Percentiles rank a stretch among this genome's conserved stretches.
Conservation (phyloP, 129 eudicot species). For the Calendula officinalis region DNA sequence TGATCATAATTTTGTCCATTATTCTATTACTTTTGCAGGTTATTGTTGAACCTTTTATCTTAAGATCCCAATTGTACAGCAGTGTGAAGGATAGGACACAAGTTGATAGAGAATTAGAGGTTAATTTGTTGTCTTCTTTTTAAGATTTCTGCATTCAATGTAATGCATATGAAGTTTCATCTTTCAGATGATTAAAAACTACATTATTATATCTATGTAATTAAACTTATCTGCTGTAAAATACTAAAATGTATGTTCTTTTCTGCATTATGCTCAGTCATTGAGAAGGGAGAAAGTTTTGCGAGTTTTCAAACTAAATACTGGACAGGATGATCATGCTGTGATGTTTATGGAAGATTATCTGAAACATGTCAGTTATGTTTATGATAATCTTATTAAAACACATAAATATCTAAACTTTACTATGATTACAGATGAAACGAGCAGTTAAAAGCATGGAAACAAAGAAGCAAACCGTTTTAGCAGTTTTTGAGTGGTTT, state of each 20-base stretch:
- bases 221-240: too few species aligned
- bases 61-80: slow-evolving; percentile 86
- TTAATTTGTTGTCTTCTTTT: slow-evolving; percentile 25
- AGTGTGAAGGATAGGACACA: slow-evolving; percentile 90
- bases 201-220: too few species aligned
- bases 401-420: not conserved
- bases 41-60: slow-evolving; percentile 66
- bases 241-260: too few species aligned
- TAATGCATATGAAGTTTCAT: not conserved
- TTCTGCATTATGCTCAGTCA: slow-evolving; percentile 41
- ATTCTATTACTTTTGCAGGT: slow-evolving; percentile 45
- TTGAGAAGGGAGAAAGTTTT: slow-evolving; percentile 70
- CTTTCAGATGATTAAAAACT: too few species aligned
- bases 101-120: slow-evolving; percentile 98
- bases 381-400: too few species aligned
- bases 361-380: slow-evolving; percentile 57
- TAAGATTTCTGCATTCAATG: slow-evolving; percentile 1
- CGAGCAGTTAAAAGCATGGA: slow-evolving; percentile 62
- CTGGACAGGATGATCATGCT: slow-evolving; percentile 98
- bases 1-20: not conserved
- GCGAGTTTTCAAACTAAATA: slow-evolving; percentile 82
- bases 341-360: slow-evolving; percentile 90
- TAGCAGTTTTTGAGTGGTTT: slow-evolving; percentile 83
- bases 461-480: slow-evolving; percentile 51
- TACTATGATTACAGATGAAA: slow-evolving; percentile 55